Base-by-base conservation (phyloP, 306 rosid species). In the Quercus dentata region DNA sequence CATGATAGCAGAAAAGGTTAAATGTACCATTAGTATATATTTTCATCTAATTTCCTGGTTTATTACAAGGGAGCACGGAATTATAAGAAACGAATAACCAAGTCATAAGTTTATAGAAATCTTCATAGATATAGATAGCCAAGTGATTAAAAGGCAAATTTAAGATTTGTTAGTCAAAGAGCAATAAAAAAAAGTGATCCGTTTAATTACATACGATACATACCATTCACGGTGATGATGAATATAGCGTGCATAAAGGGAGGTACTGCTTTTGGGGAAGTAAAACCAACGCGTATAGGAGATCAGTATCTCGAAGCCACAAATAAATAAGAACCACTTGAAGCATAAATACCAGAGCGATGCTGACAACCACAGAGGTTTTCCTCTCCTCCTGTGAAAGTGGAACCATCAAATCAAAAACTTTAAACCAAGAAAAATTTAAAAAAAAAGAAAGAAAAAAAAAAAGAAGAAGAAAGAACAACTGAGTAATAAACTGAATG, bases 241-340 rank as follows among this genome's bases (percentile, higher is more conserved):
- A 91, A 93, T 74, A 93, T 87, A 13, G 97, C 99, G 59, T 93
- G 99, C 99, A 98, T 93, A 59, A 95, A 95, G 9, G 98, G 98
- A 21, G 96, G 99, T 85, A 91, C 91, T 4, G 79, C 87, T 86
- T 86, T 89, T 73, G 97, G 99, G 99, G 99, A 88, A 91, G 92
- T 91, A 95, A 87, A 80, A 87, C 84, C 85, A 95, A 78, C 0
- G 99, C 94, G 78, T 86, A 88, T 80, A 95, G 58, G 18, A 93
- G 89, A 82, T 93, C 93, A 76, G 87, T 93, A 86, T 93, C 89
- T 83, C 88, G 97, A 88, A 85, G 90, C 98, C 98, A 93, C 99
- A 98, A 95, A 80, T 93, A 93, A 73, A 93, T 91, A 70, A 86
- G 91, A 83, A 91, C 83, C 69, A 95, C 90, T 56, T 95, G 99